A percentile compares a stretch with the other conserved stretches of the same genome.
Conservation (phyloP, 306 rosid genomes). For the Purshia tridentata region DNA sequence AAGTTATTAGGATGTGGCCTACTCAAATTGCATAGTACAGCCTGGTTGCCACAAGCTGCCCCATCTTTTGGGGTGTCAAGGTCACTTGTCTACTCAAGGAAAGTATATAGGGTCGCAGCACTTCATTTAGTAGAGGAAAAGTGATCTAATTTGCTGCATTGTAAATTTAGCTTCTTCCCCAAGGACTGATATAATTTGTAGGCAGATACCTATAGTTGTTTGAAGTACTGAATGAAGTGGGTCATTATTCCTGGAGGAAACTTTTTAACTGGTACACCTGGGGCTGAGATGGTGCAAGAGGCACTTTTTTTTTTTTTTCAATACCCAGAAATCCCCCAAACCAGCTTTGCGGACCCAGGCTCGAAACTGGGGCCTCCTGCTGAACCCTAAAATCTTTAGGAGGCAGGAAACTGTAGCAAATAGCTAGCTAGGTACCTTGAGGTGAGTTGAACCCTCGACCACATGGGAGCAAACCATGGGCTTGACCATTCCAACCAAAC, state of each 20-base stretch:
- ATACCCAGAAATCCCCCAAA: too few relatives aligned
- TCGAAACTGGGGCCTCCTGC: too few relatives aligned
- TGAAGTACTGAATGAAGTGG: background rate
- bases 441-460: too few relatives aligned
- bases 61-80: background rate
- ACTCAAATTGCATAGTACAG: background rate
- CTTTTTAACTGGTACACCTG: background rate
- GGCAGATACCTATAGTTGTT: background rate
- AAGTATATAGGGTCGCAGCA: background rate
- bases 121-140: background rate
- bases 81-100: background rate
- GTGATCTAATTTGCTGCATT: background rate
- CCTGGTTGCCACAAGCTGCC: conserved; percentile 5
- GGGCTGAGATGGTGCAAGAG: background rate
- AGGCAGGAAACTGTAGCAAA: too few relatives aligned
- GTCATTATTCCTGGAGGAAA: background rate
- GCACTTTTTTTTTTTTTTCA: background rate
- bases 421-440: too few relatives aligned
- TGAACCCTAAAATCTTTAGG: too few relatives aligned
- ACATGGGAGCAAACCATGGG: too few relatives aligned
- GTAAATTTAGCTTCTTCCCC: background rate
- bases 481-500: too few relatives aligned
- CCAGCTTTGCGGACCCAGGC: too few relatives aligned
- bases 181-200: background rate
- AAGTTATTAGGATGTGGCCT: background rate